Conservation (phyloP, 805 yeast species). For the Pichia occidentalis region DNA sequence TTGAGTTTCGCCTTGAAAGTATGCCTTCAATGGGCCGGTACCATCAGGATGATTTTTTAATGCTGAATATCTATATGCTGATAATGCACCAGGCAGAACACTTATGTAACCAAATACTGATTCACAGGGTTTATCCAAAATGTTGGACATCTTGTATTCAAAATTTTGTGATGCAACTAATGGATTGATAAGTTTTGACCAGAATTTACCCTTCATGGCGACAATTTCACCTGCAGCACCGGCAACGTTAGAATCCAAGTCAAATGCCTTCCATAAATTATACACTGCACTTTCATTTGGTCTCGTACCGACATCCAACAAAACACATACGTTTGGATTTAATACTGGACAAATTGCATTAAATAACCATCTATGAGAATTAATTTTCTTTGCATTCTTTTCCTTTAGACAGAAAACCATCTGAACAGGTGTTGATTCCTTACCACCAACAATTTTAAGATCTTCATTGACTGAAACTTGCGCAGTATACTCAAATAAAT, state of each 20-base stretch:
- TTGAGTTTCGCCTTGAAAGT: slow-evolving; percentile 75
- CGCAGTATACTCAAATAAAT: slow-evolving; percentile 91
- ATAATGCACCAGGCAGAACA: slow-evolving; percentile 92
- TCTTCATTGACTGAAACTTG: slow-evolving; percentile 90
- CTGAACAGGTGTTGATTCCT: slow-evolving; percentile 92
- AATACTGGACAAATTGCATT: slow-evolving; percentile 89
- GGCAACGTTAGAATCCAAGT: slow-evolving; percentile 91
- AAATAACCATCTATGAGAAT: slow-evolving; percentile 96
- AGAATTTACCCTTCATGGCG: slow-evolving; percentile 88
- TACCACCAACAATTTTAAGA: slow-evolving; percentile 83
- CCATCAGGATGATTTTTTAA: slow-evolving; percentile 81
- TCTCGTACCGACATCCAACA: slow-evolving; percentile 95
- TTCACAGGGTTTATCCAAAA: slow-evolving; percentile 90
- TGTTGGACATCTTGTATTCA: slow-evolving; percentile 95
- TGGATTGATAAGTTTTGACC: slow-evolving; percentile 78
- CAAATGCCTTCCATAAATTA: slow-evolving; percentile 96
- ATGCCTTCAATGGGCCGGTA: slow-evolving; percentile 83
- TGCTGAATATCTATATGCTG: slow-evolving; percentile 90
- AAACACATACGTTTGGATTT: slow-evolving; percentile 83
- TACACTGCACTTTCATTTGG: slow-evolving; percentile 87
- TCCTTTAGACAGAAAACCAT: slow-evolving; percentile 89
- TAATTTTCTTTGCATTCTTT: slow-evolving; percentile 84
- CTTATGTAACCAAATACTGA: slow-evolving; percentile 88
- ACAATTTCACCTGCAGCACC: slow-evolving; percentile 99
- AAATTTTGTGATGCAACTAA: slow-evolving; percentile 94